Base-by-base conservation (phyloP, 306 rosid species). In the Lathyrus sativus region DNA sequence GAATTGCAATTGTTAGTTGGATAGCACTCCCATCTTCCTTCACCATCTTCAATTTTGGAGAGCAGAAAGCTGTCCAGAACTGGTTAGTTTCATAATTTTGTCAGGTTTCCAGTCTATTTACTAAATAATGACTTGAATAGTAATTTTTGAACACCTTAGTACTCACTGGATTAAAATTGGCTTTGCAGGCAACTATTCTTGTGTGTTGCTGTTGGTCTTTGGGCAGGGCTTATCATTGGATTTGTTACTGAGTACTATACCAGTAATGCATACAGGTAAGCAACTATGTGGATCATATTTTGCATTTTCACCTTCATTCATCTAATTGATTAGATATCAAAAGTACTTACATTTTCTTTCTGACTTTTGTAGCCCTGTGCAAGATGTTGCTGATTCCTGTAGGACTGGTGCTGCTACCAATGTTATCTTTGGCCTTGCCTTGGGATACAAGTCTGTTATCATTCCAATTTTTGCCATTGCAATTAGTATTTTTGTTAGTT, bases 321-420 rank as follows among this genome's bases (percentile, higher is more conserved):
- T 41, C 50, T 18, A 9, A 43, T 41, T 60, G 60, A 24, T 42
- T 31, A 3, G 44, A 18, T 73, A 31, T 4, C 9, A 44, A 33
- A 10, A 53, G 51, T 28, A 24, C 19, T 18, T 49, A 33, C 29
- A 62, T 13, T 58, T 71, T 71, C 50, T 50, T 50, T 71, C 7
- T 49, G 42, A n/a, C 62, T 17, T 59, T 65, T 74, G 76, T 86
- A 90, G 97, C 78, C 97, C 99, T 17, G 99, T 93, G 70, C 99
- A 93, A 86, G 99, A 93, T 19, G 99, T 90, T 71, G 97, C 97
- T 7, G 99, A 86, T 70, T 88, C 99, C 26, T 93, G 97, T 82
- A 88, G 96, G 56, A 93, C 99, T 71, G 97, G 97, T 78, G 99
- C 96, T 76, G 99, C 99, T 35, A 93, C 99, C 4, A 93, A 90